Evolutionary conservation across 2,329 filamentous ascomycete species (phyloP), one percentile per base, ranked within the genome.

Genomic region (Colletotrichum liriopes): DNA sequence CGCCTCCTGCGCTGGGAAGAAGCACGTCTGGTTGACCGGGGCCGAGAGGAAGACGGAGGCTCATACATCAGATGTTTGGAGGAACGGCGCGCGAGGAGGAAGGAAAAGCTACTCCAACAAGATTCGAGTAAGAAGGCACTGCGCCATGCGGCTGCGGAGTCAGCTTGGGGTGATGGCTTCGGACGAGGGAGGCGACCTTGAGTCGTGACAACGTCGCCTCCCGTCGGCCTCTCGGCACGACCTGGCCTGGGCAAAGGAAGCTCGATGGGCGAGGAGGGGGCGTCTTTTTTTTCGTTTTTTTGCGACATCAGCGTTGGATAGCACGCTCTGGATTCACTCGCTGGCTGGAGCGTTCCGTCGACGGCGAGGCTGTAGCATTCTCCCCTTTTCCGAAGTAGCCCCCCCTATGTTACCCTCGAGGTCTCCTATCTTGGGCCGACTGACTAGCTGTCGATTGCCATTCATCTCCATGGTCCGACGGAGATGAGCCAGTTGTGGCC

Each of bases 21-120:
- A 54, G 12, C 29, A 35, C n/a, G 5, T 37, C 32, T 18, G 52
- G 29, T 6, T n/a, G 8, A 14, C 32, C 52, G 52, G 3, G 32
- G 18, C 52, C 52, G 45, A 41, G n/a, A 41, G 47, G 20, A 29
- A 14, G 35, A 26, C 26, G 32, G 32, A 52, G 6, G 56, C 58
- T 71, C 68, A 58, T 56, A 68, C 68, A 63, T 71, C 68, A 64
- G 68, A 71, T 63, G 68, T 68, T 63, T 68, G 26, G 51, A 58
- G 58, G 52, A 39, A 52, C 60, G 32, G 12, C 20, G 32, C 45
- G 35, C 23, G 26, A 18, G 23, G 23, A 29, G 29, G 32, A 51
- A 51, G 23, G 23, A 26, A 26, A 62, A 32, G 35, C 11, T 52
- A 18, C 29, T 58, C 16, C 26, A 29, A 20, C 62, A 56, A 41